These are phyloP conservation scores for Debaryomyces castellii DNA, from an alignment of 805 yeast species.

Conservation along the genomic window DNA sequence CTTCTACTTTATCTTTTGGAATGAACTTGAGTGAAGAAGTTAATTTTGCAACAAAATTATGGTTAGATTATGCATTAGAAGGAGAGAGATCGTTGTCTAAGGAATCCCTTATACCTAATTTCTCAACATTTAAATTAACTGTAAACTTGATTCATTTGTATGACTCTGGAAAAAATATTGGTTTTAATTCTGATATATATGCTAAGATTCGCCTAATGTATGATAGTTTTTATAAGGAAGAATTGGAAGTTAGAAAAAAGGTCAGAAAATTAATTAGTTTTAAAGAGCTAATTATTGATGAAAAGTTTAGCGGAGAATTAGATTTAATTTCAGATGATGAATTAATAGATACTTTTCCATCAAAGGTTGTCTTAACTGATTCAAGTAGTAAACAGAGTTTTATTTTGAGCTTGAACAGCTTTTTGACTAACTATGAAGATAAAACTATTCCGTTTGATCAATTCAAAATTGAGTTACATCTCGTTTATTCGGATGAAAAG, in stretches of 20 bases:
- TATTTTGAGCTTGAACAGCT: conserved; percentile 29
- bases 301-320: conserved; percentile 21
- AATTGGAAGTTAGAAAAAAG: conserved; percentile 40
- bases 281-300: conserved; percentile 34
- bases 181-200: conserved; percentile 36
- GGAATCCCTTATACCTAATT: conserved; percentile 50
- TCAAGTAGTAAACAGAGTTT: conserved; percentile 26
- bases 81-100: conserved; percentile 52
- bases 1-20: conserved; percentile 54
- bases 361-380: conserved; percentile 45
- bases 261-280: conserved; percentile 31
- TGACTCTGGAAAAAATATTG: conserved; percentile 26
- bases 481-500: conserved; percentile 53
- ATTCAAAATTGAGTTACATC: conserved; percentile 42
- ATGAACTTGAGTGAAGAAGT: conserved; percentile 55
- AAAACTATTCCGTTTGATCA: conserved; percentile 6
- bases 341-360: conserved; percentile 51
- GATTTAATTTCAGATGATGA: conserved; percentile 57
- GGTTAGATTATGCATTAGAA: conserved; percentile 52
- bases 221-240: conserved; percentile 35
- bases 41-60: conserved; percentile 54
- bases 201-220: conserved; percentile 32
- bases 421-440: conserved; percentile 19
- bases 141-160: conserved; percentile 45
- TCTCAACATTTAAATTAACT: conserved; percentile 51